Evolutionary conservation across 805 yeast species (phyloP).

Genomic region (Ogataea chonburiensis): DNA sequence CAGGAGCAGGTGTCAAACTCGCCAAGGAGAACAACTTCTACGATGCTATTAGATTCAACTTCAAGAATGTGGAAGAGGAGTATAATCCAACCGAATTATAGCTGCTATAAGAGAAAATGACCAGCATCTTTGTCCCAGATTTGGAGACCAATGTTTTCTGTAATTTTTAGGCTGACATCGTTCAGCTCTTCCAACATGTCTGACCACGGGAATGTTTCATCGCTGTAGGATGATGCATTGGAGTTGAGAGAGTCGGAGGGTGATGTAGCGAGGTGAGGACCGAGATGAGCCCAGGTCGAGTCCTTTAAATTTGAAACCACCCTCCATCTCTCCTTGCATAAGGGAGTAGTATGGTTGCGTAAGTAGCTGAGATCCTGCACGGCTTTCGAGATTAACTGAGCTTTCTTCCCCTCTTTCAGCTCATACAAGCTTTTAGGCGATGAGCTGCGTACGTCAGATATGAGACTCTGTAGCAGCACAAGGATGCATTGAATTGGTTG

Average conservation of each 20-base stretch:
- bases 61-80: slow-evolving; percentile 3
- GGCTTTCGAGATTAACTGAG: slow-evolving; percentile 17
- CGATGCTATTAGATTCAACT: slow-evolving; percentile 5
- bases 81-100: slow-evolving; percentile 3
- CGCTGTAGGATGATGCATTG: slow-evolving; percentile 4
- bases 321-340: slow-evolving; percentile 31
- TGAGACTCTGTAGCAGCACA: slow-evolving; percentile 17
- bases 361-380: slow-evolving; percentile 24
- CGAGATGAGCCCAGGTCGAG: slow-evolving; percentile 26
- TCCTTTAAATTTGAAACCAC: slow-evolving; percentile 23
- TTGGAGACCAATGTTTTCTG: slow-evolving; percentile 21
- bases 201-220: slow-evolving; percentile 20
- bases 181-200: slow-evolving; percentile 18
- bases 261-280: background rate
- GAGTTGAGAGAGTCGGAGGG: background rate
- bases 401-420: slow-evolving; percentile 14
- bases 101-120: slow-evolving; percentile 8
- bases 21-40: slow-evolving; percentile 1
- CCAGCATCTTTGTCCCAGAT: slow-evolving; percentile 27
- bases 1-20: slow-evolving; percentile 4
- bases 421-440: slow-evolving; percentile 1
- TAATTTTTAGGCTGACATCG: slow-evolving; percentile 18
- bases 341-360: slow-evolving; percentile 27
- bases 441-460: slow-evolving; percentile 12
- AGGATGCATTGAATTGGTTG: slow-evolving; percentile 28